Evolutionary conservation across 805 yeast genomes (phyloP).

Genomic region (Metschnikowia shivogae): DNA sequence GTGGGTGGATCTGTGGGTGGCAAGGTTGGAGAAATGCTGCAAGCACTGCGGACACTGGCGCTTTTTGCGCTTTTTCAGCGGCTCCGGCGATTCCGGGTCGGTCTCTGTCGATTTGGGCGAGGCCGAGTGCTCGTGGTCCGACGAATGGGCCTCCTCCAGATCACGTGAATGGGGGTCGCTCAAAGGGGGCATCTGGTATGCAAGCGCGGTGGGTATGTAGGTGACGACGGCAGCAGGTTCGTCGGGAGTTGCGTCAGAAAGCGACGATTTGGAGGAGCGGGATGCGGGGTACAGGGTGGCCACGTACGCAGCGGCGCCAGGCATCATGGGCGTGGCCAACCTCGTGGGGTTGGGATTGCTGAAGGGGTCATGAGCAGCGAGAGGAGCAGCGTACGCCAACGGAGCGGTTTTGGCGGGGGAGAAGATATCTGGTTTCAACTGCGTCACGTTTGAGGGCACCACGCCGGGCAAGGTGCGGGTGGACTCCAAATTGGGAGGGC

Average conservation of each 20-base stretch:
- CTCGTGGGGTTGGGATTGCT: not conserved
- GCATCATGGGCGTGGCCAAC: not conserved
- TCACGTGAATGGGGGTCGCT: not conserved
- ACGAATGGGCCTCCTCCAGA: not conserved
- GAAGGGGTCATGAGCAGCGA: not conserved
- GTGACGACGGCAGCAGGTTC: not conserved
- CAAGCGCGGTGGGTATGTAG: not conserved
- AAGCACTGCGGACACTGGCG: slow-evolving; percentile 70
- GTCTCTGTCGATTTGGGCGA: not conserved
- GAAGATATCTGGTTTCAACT: not conserved
- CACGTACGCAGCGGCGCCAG: not conserved
- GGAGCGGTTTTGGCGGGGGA: not conserved
- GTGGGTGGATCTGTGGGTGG: slow-evolving; percentile 81
- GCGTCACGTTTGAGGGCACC: not conserved
- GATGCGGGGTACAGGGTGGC: not conserved
- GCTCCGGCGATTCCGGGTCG: slow-evolving; percentile 6
- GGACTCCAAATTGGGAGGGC: not conserved
- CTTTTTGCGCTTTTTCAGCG: slow-evolving; percentile 53
- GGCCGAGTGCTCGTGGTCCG: not conserved
- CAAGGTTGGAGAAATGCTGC: slow-evolving; percentile 68
- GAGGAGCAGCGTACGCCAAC: not conserved
- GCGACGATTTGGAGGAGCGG: slow-evolving; percentile 2
- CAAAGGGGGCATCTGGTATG: not conserved
- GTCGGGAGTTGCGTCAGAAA: not conserved
- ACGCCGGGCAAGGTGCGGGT: slow-evolving; percentile 1